phyloP scores from a whole-genome alignment of 1,284 basidiomycete species.

The Tilletia walkeri region DNA sequence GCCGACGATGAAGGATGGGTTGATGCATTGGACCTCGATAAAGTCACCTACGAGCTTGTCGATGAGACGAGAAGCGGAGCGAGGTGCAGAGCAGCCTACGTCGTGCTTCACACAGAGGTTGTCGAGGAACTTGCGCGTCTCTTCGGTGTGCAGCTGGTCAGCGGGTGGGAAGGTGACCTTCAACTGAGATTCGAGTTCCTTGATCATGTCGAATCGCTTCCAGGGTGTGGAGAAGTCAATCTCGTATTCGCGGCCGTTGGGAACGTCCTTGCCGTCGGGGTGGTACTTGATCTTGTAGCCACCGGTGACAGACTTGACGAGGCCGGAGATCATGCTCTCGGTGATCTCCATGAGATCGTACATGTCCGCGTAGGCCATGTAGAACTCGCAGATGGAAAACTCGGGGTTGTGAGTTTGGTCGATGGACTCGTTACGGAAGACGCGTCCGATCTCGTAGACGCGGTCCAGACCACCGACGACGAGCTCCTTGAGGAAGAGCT shows the following conservation, averaged over 20 bases:
- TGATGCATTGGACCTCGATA: conserved; percentile 95
- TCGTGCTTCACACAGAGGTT: conserved; percentile 80
- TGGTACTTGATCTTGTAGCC: conserved; percentile 86
- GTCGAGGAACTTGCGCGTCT: conserved; percentile 83
- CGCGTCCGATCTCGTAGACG: conserved; percentile 96
- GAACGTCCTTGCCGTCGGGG: conserved; percentile 81
- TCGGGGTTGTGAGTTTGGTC: conserved; percentile 71
- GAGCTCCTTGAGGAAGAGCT: conserved; percentile 96
- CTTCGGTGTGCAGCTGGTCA: conserved; percentile 81
- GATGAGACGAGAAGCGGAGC: conserved; percentile 89
- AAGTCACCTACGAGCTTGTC: conserved; percentile 98
- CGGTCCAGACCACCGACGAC: conserved; percentile 95
- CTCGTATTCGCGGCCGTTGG: conserved; percentile 66
- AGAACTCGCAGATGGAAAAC: conserved; percentile 94
- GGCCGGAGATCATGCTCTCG: conserved; percentile 82
- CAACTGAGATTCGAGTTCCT: conserved; percentile 90
- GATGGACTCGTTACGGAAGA: conserved; percentile 98
- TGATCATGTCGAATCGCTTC: conserved; percentile 98
- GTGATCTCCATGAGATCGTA: conserved; percentile 98
- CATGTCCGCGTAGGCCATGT: conserved; percentile 99
- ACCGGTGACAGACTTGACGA: conserved; percentile 83
- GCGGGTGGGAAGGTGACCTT: conserved; percentile 89
- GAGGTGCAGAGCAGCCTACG: conserved; percentile 93
- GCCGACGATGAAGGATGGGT: conserved; percentile 90
- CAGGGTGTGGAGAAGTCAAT: conserved; percentile 93